Percentiles rank a stretch among this genome's conserved stretches.
Conservation (phyloP, 768 basidiomycete genomes). For the Psilocybe azurescens region DNA sequence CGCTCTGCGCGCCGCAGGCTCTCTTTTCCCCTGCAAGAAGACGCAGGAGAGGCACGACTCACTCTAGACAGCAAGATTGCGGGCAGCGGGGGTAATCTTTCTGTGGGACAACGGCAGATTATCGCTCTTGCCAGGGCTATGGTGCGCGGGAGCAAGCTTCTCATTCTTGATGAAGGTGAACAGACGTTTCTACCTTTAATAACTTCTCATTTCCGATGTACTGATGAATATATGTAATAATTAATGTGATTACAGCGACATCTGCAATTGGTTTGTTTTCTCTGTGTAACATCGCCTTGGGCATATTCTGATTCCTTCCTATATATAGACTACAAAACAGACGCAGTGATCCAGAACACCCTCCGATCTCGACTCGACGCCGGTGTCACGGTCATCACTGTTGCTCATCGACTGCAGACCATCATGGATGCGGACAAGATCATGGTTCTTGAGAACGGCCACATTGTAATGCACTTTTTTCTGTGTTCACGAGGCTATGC, state of each 20-base stretch:
- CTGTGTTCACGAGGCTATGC: no score
- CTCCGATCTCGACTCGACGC: conserved; percentile 67
- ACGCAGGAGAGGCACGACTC: conserved; percentile 53
- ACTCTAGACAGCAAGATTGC: conserved; percentile 49
- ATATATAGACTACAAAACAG: conserved; percentile 58
- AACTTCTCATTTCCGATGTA: no score
- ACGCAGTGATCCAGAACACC: conserved; percentile 71
- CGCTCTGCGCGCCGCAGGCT: conserved; percentile 43
- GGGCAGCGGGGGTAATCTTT: conserved; percentile 71
- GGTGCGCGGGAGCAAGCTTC: conserved; percentile 58
- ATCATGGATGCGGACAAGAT: conserved; percentile 70
- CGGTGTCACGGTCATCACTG: conserved; percentile 65
- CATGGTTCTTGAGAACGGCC: conserved; percentile 59
- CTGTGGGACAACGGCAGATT: conserved; percentile 76
- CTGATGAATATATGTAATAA: no score
- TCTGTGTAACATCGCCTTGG: background rate
- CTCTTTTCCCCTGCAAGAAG: conserved; percentile 42
- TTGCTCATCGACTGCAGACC: conserved; percentile 74
- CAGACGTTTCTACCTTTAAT: no score
- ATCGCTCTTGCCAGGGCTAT: conserved; percentile 69
- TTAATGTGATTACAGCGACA: conserved; percentile 35
- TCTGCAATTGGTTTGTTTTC: conserved; percentile 48
- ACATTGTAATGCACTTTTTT: conserved; percentile 38
- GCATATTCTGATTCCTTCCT: background rate
- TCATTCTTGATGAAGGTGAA: conserved; percentile 66